Evolutionary conservation across 164 flowering plant species (phyloP), one percentile per base, ranked within the genome.

Genomic region (Cinnamomum chago): DNA sequence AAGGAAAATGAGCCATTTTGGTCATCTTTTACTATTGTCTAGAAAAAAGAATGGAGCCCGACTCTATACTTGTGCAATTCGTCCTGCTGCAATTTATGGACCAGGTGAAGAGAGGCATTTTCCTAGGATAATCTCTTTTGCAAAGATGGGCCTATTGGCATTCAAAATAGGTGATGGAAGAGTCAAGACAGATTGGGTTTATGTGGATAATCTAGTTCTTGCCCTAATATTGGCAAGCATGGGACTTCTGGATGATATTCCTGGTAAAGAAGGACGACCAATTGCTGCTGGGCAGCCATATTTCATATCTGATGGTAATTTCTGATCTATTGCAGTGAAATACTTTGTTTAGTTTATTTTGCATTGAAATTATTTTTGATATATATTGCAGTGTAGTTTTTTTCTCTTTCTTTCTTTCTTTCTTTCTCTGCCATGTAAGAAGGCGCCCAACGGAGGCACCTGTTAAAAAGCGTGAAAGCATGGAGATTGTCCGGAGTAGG

Each of bases 281-380:
- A 78, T 92, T 40, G 99, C 98, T 86, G 91, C 97, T 79, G 99
- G 99, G n/a, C 97, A 95, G 83, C 82, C 97, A 28, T 95, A 95
- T 76, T 95, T 93, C 78, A 84, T 95, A 73, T 90, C 89, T 67
- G 99, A 95, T 81, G 99, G 99, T 95, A 90, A 83, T 55, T 10
- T 65, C 17, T 65, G 28, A 58, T 50, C 52, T 14, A 27, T 18
- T 52, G 13, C 58, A 30, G 66, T 22, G 28, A 22, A 64, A 22
- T 9, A 40, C 7, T 5, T 5, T 40, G 35, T 40, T 40, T 40
- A 40, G 10, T 40, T 40, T 40, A 40, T 40, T 40, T 40, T 40
- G 47, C 47, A 7, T 40, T 40, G 11, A 40, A 40, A 40, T 40
- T 40, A 5, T 40, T 7, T 40, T 40, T 40, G 2, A 40, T 30